Evolutionary conservation across 257 asterid genomes (phyloP).

Genomic region (Ajuga chamaepitys): DNA sequence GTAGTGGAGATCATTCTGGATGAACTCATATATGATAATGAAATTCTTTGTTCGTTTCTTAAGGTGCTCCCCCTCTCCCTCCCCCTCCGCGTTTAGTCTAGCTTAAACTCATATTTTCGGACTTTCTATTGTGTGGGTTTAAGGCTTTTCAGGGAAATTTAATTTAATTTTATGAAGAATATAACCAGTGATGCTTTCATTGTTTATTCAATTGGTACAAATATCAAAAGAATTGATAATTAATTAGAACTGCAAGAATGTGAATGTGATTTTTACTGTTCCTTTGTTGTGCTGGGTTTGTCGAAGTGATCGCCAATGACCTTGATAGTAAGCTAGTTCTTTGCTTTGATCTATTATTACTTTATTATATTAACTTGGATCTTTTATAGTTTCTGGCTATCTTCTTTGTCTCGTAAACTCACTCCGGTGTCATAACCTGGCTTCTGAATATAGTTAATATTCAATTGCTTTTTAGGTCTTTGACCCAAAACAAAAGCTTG

Average conservation of each 20-base stretch:
- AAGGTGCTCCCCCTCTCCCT: slow-evolving; percentile 48
- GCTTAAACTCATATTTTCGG: background rate
- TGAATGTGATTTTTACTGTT: background rate
- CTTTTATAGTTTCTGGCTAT: background rate
- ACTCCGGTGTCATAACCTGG: background rate
- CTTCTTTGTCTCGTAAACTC: background rate
- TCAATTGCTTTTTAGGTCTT: slow-evolving; percentile 44
- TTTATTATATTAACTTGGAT: background rate
- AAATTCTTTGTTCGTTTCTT: slow-evolving; percentile 59
- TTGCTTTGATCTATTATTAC: background rate
- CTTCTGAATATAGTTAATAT: slow-evolving; percentile 2
- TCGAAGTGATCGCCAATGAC: background rate
- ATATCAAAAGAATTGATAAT: background rate
- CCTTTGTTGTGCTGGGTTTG: background rate
- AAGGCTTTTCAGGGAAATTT: background rate
- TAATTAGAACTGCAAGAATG: background rate
- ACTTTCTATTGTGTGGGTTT: background rate
- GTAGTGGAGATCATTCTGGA: slow-evolving; percentile 70
- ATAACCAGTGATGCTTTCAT: background rate
- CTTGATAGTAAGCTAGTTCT: background rate
- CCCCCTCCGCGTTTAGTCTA: background rate
- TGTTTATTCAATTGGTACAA: background rate
- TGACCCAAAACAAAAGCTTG: slow-evolving; percentile 67
- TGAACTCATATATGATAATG: slow-evolving; percentile 54
- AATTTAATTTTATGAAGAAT: background rate